Base-by-base conservation (phyloP, 805 yeast genomes). In the Candida arabinofermentans region DNA sequence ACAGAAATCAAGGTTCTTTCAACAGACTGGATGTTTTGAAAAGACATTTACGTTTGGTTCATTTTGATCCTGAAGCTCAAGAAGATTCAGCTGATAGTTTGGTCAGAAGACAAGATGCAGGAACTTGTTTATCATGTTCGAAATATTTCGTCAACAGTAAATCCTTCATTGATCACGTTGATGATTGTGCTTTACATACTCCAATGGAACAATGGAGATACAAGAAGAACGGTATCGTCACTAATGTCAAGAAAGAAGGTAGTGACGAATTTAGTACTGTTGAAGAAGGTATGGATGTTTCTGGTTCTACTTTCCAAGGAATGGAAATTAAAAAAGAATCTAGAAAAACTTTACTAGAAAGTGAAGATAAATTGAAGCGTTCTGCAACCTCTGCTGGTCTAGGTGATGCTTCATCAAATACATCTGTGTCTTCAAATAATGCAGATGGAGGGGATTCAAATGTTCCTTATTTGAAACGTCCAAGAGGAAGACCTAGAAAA, bases 1-100 rank as follows among this genome's bases (percentile, higher is more conserved):
- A 84, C 59, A 70, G 84, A 41, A 83, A 82, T 49, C 86, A 84
- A 17, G 90, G 91, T 13, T 75, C 86, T 0, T 85, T 85, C 62
- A 79, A 78, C 52, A 68, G 93, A 34, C 62, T 83, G 45, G 93
- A 85, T 54, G 90, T 85, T 24, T 65, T 84, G 48, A 84, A 84
- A 50, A 70, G 93, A 34, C 93, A 85, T 60, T 64, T 85, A 41
- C 70, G 76, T 39, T 67, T 84, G 31, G 87, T 84, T 33, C 93
- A 85, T 61, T 81, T 71, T 55, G 79, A 77, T 24, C 77, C 68
- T 39, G 53, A 59, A 54, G 58, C 59, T 32, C 51, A 57, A 42
- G 57, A 49, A 27, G 53, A 44, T 14, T 27, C 52, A 27, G 48
- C 49, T 24, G 59, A 24, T 49, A 49, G 34, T 41, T 62, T 30